Evolutionary conservation across 140 eudicot species (phyloP).

Genomic region (Cichorium intybus): DNA sequence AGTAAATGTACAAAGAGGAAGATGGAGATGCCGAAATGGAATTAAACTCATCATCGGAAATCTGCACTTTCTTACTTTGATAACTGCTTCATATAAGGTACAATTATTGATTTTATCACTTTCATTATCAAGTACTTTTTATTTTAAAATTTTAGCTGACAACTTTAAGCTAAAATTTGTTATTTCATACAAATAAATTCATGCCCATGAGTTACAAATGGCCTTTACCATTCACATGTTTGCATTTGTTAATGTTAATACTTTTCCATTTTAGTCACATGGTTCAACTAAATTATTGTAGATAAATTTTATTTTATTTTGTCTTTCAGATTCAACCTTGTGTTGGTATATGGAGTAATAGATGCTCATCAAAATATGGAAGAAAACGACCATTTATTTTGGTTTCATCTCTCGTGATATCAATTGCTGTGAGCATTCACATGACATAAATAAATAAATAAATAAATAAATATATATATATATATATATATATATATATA

Average conservation of each 20-base stretch:
- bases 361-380: conserved; percentile 90
- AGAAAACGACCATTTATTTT: conserved; percentile 90
- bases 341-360: conserved; percentile 99
- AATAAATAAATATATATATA: no score
- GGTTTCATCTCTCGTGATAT: no score
- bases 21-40: no score
- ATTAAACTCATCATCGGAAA: no score
- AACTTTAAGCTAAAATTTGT: no score
- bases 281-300: neutral
- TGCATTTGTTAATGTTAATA: neutral
- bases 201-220: neutral
- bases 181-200: neutral
- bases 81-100: neutral
- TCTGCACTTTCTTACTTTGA: neutral
- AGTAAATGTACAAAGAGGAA: no score
- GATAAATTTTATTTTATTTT: neutral
- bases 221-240: neutral
- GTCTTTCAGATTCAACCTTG: conserved; percentile 93
- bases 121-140: neutral
- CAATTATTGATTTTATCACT: neutral
- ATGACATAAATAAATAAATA: neutral
- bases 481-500: no score
- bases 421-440: no score
- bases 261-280: neutral
- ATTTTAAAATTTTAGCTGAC: neutral